phyloP scores from a whole-genome alignment of 345 rosid species.

The Streptanthus diversifolius region DNA sequence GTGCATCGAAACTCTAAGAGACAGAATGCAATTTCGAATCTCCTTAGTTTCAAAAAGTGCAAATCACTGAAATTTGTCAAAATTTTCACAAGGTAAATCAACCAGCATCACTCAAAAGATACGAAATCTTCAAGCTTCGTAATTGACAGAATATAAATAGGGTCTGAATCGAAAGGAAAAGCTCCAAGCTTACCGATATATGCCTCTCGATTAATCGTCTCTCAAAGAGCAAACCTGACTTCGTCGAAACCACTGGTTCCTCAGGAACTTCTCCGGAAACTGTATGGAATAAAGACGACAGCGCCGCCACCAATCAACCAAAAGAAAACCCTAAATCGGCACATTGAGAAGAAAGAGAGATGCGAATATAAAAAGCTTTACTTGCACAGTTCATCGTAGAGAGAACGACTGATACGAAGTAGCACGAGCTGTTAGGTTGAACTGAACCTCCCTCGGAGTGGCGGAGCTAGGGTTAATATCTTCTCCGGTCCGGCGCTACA shows the following conservation, averaged over 20 bases:
- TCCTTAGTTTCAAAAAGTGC: no score
- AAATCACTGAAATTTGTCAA: neutral
- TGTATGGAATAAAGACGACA: conserved; percentile 25
- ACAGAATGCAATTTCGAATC: neutral
- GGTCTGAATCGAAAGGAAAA: neutral
- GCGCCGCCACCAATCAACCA: neutral
- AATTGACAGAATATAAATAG: neutral
- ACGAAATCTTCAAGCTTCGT: neutral
- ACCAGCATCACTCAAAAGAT: neutral
- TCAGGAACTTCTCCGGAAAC: conserved; percentile 97
- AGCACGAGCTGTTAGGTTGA: neutral
- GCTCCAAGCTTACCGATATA: conserved; percentile 47
- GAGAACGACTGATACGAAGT: neutral
- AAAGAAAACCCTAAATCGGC: neutral
- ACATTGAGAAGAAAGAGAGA: neutral
- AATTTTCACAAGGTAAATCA: neutral
- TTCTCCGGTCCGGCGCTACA: conserved; percentile 23
- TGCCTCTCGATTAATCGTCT: conserved; percentile 87
- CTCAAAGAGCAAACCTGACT: conserved; percentile 83
- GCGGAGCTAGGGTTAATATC: conserved; percentile 35
- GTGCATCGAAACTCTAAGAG: no score
- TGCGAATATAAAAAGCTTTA: conserved; percentile 28
- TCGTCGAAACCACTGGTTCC: conserved; percentile 78
- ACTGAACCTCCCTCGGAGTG: neutral
- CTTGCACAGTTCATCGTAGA: conserved; percentile 78